phyloP scores from a whole-genome alignment of 2,329 filamentous ascomycete genomes.

The Alternaria alternata region DNA sequence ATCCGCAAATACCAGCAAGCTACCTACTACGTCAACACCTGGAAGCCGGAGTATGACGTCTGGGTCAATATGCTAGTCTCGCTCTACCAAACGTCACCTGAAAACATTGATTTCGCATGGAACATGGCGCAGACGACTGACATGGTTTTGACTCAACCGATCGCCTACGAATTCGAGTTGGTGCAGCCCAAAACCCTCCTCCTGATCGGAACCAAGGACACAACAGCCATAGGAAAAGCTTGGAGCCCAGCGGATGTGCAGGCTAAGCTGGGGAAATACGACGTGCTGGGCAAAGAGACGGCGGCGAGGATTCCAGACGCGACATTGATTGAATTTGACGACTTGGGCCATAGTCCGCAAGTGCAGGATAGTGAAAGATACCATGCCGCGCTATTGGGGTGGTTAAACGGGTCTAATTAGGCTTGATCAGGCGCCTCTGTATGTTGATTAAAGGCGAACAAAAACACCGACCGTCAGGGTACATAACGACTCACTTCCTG shows the following conservation, averaged over 20 bases:
- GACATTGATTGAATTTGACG: slow-evolving; percentile 58
- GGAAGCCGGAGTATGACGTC: slow-evolving; percentile 60
- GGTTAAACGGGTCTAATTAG: slow-evolving; percentile 45
- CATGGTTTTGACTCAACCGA: slow-evolving; percentile 63
- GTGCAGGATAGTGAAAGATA: slow-evolving; percentile 60
- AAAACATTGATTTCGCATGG: slow-evolving; percentile 52
- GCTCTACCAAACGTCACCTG: slow-evolving; percentile 58
- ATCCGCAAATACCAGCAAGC: slow-evolving; percentile 40
- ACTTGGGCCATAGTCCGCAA: slow-evolving; percentile 63
- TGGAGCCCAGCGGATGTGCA: slow-evolving; percentile 52
- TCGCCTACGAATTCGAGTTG: slow-evolving; percentile 60
- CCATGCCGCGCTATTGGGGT: slow-evolving; percentile 57
- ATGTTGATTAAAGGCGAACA: not conserved
- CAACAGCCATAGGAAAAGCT: slow-evolving; percentile 63
- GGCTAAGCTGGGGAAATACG: slow-evolving; percentile 57
- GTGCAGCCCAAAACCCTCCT: slow-evolving; percentile 59
- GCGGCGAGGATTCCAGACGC: slow-evolving; percentile 55
- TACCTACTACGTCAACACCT: slow-evolving; percentile 49
- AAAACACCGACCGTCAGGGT: not conserved
- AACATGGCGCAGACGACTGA: slow-evolving; percentile 63
- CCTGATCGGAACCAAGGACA: slow-evolving; percentile 62
- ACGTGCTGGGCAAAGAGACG: slow-evolving; percentile 58
- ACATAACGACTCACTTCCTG: not conserved
- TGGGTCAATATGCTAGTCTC: slow-evolving; percentile 65
- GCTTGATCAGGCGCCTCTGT: not conserved